Percentiles rank a stretch among this genome's conserved stretches.
Conservation (phyloP, 1,284 basidiomycete genomes). For the Chondrostereum purpureum region DNA sequence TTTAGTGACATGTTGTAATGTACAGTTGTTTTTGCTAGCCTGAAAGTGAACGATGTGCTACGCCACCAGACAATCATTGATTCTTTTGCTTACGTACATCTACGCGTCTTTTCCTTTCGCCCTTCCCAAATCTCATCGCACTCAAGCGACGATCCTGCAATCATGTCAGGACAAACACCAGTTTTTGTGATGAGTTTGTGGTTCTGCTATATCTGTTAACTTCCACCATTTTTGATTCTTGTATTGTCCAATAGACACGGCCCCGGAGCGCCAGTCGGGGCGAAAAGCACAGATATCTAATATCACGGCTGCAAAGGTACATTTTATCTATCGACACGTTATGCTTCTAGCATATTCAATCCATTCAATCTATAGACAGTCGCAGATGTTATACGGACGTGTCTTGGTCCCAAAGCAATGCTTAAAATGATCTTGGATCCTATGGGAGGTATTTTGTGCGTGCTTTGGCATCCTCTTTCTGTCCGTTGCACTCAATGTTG, state of each 20-base stretch:
- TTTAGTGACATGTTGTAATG: too few species aligned
- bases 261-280: slow-evolving; percentile 88
- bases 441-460: slow-evolving; percentile 93
- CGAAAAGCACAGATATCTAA: slow-evolving; percentile 96
- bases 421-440: slow-evolving; percentile 99
- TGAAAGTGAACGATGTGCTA: too few species aligned
- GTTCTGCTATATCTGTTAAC: background rate
- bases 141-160: too few species aligned
- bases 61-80: too few species aligned
- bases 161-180: slow-evolving; percentile 56
- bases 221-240: slow-evolving; percentile 5
- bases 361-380: slow-evolving; percentile 62
- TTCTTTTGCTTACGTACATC: too few species aligned
- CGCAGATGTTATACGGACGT: slow-evolving; percentile 97
- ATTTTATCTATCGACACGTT: too few species aligned
- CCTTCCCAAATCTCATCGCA: too few species aligned
- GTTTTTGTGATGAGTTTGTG: slow-evolving; percentile 69
- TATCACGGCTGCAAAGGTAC: slow-evolving; percentile 93
- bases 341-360: background rate
- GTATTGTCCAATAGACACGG: slow-evolving; percentile 67
- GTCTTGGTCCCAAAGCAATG: slow-evolving; percentile 97
- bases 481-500: background rate
- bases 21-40: too few species aligned
- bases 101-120: too few species aligned
- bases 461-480: slow-evolving; percentile 14